Evolutionary conservation across 306 rosid genomes (phyloP).

Genomic region (Acacia melanoxylon): DNA sequence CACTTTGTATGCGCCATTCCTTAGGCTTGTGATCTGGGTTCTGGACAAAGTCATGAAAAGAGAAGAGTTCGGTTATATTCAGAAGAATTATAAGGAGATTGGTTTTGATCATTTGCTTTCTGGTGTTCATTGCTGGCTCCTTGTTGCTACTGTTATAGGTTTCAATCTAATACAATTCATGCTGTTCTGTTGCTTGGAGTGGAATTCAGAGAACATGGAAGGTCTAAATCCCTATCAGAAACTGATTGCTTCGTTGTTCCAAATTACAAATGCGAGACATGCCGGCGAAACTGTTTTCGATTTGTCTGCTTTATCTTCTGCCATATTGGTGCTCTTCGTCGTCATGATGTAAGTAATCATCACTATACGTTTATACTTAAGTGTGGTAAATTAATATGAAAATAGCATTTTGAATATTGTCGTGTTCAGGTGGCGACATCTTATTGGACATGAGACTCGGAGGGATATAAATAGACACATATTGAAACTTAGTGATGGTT

Average conservation of each 20-base stretch:
- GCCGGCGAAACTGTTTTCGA: slow-evolving; percentile 68
- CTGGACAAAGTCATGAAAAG: slow-evolving; percentile 36
- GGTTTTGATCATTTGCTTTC: slow-evolving; percentile 53
- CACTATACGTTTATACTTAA: background rate
- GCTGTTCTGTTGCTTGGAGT: slow-evolving; percentile 61
- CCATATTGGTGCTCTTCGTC: slow-evolving; percentile 63
- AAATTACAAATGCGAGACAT: slow-evolving; percentile 57
- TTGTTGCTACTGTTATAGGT: slow-evolving; percentile 43
- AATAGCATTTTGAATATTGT: background rate
- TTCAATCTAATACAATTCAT: slow-evolving; percentile 49
- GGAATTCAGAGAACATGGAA: slow-evolving; percentile 54
- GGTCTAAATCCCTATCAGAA: slow-evolving; percentile 58
- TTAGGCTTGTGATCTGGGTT: slow-evolving; percentile 47
- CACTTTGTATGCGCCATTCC: slow-evolving; percentile 54
- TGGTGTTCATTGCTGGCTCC: slow-evolving; percentile 35
- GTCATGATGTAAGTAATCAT: background rate
- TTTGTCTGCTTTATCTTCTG: slow-evolving; percentile 59
- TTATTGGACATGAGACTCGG: background rate
- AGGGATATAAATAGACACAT: background rate
- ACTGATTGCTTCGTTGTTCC: slow-evolving; percentile 54
- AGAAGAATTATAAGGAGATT: slow-evolving; percentile 40
- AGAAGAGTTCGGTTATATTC: slow-evolving; percentile 48
- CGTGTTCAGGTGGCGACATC: background rate
- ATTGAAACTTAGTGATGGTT: background rate
- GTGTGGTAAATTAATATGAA: background rate